phyloP scores from a whole-genome alignment of 176 grass and related monocot species.

The Chrysopogon serrulatus region DNA sequence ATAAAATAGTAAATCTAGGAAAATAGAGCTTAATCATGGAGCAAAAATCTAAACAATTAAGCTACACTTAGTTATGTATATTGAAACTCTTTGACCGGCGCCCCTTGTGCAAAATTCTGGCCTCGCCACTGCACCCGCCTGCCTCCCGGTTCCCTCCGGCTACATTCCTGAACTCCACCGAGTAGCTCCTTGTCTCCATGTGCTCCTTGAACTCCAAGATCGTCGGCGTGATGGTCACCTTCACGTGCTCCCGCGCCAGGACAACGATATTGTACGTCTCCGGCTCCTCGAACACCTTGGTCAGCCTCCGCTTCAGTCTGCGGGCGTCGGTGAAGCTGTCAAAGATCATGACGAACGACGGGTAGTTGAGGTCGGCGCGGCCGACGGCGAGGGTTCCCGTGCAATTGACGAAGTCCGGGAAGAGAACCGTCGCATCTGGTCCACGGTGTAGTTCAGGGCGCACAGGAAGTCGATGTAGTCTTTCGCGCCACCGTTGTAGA shows the following conservation, averaged over 20 bases:
- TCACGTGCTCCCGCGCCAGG: constrained; percentile 9
- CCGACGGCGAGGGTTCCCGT: not conserved
- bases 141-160: not conserved
- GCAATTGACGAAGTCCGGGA: not conserved
- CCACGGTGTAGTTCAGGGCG: constrained; percentile 29
- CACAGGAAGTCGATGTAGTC: constrained; percentile 21
- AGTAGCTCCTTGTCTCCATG: constrained; percentile 27
- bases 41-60: no score
- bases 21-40: no score
- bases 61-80: no score
- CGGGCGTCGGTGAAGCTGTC: not conserved
- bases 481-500: not conserved
- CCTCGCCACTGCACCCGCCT: no score
- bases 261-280: constrained; percentile 28
- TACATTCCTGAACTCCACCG: constrained; percentile 36
- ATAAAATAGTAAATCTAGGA: no score
- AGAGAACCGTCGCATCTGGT: constrained; percentile 23
- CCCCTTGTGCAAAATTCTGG: no score
- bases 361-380: constrained; percentile 42
- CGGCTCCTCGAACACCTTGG: not conserved
- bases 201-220: constrained; percentile 31
- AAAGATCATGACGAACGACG: constrained; percentile 46
- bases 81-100: no score
- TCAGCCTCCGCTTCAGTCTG: constrained; percentile 13
- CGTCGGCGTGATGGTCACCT: constrained; percentile 27